Base-by-base conservation (phyloP, 306 rosid genomes). In the Pterocarpus santalinus region DNA sequence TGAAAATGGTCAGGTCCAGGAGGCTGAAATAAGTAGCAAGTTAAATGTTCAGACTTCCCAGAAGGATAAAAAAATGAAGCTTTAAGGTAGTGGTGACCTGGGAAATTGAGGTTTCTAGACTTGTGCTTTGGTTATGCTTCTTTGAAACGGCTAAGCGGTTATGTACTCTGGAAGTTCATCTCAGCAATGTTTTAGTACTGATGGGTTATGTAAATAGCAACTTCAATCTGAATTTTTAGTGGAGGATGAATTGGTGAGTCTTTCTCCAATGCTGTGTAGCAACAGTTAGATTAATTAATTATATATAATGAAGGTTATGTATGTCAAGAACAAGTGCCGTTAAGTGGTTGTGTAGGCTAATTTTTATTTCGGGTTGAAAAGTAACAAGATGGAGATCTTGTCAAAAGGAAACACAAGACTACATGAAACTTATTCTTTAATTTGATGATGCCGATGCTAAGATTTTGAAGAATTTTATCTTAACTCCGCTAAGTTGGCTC, bases 41-140 rank as follows among this genome's bases (percentile, higher is more conserved):
- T 35, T 58, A 10, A 41, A 51, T 68, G 60, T 72, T 63, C 68
- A 61, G 30, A 64, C 17, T 51, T 36, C n/a, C 38, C 35, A 64
- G 53, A 65, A 53, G 65, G 73, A 11, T 47, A 0, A 74, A 35
- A 74, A 67, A n/a, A n/a, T 64, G 78, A 49, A 61, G 69, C 68
- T 65, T 76, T 15, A 65, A 76, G 63, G 28, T 22, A 22, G 28
- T 22, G 28, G 28, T 22, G 4, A 69, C 7, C 35, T 66, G 89
- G 75, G 85, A 75, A 75, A 80, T 57, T 47, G 84, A 74, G 88
- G 85, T 77, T 72, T 56, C 46, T 86, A 84, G 85, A 60, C 57
- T 63, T 65, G 70, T 84, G 76, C 44, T 51, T 16, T 62, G 38
- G 28, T 73, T 47, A 47, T 47, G 80, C 79, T 80, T 43, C 64